Percentiles rank a stretch among this genome's conserved stretches.
phyloP scores from a whole-genome alignment of 345 rosid genomes.

The Angophora floribunda region DNA sequence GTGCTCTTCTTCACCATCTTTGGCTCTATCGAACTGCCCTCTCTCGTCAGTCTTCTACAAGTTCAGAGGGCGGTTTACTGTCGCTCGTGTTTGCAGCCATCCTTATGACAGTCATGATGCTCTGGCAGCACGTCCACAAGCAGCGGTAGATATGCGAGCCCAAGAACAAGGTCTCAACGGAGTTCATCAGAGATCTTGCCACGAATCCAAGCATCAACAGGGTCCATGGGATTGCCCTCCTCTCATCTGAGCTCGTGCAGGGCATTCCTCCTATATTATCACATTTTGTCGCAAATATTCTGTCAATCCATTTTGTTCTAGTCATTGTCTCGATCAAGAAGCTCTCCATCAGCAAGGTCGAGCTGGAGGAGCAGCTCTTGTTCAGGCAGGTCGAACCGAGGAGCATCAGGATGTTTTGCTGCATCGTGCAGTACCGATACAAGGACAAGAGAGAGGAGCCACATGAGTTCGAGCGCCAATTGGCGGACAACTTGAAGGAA shows the following conservation, averaged over 20 bases:
- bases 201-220: slow-evolving; percentile 23
- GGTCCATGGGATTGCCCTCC: slow-evolving; percentile 53
- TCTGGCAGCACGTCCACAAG: slow-evolving; percentile 60
- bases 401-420: slow-evolving; percentile 49
- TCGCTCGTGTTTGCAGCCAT: slow-evolving; percentile 31
- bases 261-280: slow-evolving; percentile 73
- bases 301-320: slow-evolving; percentile 47
- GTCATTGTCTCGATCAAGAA: slow-evolving; percentile 61
- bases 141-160: slow-evolving; percentile 42
- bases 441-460: slow-evolving; percentile 72
- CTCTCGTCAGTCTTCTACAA: slow-evolving; percentile 47
- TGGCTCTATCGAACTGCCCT: slow-evolving; percentile 15
- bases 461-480: slow-evolving; percentile 68
- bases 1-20: slow-evolving; percentile 31
- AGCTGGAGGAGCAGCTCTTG: slow-evolving; percentile 42
- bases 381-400: slow-evolving; percentile 54
- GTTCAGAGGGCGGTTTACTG: slow-evolving; percentile 51
- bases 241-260: slow-evolving; percentile 67
- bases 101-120: slow-evolving; percentile 43
- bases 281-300: slow-evolving; percentile 48
- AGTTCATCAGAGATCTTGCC: slow-evolving; percentile 24
- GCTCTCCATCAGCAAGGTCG: slow-evolving; percentile 44
- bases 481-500: slow-evolving; percentile 89
- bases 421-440: slow-evolving; percentile 69
- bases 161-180: slow-evolving; percentile 44